Base-by-base conservation (phyloP, 129 eudicot species). In the Scalesia atractyloides region DNA sequence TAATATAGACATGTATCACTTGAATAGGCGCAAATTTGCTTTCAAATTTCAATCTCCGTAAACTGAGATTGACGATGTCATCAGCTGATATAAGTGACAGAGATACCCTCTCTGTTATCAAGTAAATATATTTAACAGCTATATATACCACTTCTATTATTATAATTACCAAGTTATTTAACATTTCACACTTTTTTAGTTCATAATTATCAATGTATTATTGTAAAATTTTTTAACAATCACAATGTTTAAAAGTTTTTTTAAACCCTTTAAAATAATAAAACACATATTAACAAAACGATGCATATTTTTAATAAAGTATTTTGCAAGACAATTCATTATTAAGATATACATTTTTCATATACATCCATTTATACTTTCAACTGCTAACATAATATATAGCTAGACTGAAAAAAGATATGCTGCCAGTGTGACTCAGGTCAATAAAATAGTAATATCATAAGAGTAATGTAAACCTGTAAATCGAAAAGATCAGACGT, bases 301-400 rank as follows among this genome's bases (percentile, higher is more conserved):
- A 26, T 24, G 33, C 15, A 24, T 5, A 24, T 5, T 37, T 58
- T 58, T 9, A 58, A 12, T 22, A 12, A 10, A 11, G 17, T 58
- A 22, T 16, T 26, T 22, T 12, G 13, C 6, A 59, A 30, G 30
- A 59, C 41, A 59, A 4, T 13, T 59, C 65, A 59, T 59, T 59
- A 22, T 22, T 22, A 37, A 9, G 2, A 26, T 59, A 59, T 59
- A 26, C 18, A 22, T 8, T 58, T 26, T 22, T 39, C 41, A 59
- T 26, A 26, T 26, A 7, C 44, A 60, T 60, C 18, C 43, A 60
- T 60, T 26, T 14, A 13, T 26, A 60, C 15, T 60, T 60, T 39
- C 19, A 60, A 60, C n/a, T 30, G 19, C 66, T 50, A 50, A 30
- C 9, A 77, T 63, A 62, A 70, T 60, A 26, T 33, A 60, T 14